These are phyloP conservation scores for Starmerella floris DNA, from an alignment of 805 yeast species.

Conservation along the genomic window DNA sequence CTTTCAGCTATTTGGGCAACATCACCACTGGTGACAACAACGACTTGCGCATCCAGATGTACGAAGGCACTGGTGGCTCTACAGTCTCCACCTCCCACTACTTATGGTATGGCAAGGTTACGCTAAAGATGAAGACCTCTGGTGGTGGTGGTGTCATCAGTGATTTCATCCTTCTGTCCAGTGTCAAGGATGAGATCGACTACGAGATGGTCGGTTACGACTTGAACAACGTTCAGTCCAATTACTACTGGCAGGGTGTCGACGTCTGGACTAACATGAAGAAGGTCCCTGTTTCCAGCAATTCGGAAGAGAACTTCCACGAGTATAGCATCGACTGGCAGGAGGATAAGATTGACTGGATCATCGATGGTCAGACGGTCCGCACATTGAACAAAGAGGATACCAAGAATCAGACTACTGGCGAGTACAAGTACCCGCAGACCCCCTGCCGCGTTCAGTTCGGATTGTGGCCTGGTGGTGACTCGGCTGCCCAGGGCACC, in stretches of 20 bases:
- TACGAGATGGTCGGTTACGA: slow-evolving; percentile 73
- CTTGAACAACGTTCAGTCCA: slow-evolving; percentile 54
- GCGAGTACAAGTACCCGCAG: slow-evolving; percentile 70
- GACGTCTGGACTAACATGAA: slow-evolving; percentile 51
- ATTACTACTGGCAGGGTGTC: slow-evolving; percentile 65
- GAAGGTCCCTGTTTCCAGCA: slow-evolving; percentile 32
- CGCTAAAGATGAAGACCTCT: slow-evolving; percentile 58
- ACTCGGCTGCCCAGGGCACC: slow-evolving; percentile 42
- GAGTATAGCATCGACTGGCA: slow-evolving; percentile 70
- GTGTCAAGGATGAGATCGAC: slow-evolving; percentile 84
- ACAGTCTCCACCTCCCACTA: slow-evolving; percentile 66
- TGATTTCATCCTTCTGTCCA: slow-evolving; percentile 68
- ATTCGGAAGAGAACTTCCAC: slow-evolving; percentile 57
- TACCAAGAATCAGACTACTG: slow-evolving; percentile 47
- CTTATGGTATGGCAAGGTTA: slow-evolving; percentile 78
- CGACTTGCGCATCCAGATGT: slow-evolving; percentile 56
- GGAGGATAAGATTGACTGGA: slow-evolving; percentile 59
- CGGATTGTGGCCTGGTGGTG: slow-evolving; percentile 45
- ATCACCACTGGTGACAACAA: slow-evolving; percentile 40
- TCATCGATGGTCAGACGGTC: slow-evolving; percentile 50
- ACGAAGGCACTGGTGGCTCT: slow-evolving; percentile 58
- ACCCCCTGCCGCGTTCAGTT: slow-evolving; percentile 75
- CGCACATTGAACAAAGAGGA: slow-evolving; percentile 48
- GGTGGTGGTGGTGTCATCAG: slow-evolving; percentile 69
- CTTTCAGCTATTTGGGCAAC: slow-evolving; percentile 54